These are phyloP conservation scores for Eleusine coracana DNA, from an alignment of 176 grass and related monocot genomes.

Conservation along the genomic window DNA sequence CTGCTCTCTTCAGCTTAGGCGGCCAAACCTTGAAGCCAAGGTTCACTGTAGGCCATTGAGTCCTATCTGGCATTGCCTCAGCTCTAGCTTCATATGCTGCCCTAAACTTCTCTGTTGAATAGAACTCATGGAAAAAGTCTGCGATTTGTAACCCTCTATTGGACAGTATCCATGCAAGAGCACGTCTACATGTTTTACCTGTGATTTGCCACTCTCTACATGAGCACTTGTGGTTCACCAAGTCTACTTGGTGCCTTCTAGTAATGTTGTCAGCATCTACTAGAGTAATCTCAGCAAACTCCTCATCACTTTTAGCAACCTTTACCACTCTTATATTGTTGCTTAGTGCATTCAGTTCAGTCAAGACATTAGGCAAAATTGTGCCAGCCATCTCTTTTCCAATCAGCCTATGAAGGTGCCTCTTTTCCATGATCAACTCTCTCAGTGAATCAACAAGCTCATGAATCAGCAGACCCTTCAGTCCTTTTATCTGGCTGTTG, in stretches of 20 bases:
- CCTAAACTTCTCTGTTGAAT: neutral
- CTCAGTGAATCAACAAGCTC: neutral
- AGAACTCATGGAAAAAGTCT: neutral
- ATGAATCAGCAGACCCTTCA: neutral
- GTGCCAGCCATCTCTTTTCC: neutral
- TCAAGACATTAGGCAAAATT: neutral
- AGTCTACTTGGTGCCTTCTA: neutral
- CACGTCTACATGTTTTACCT: neutral
- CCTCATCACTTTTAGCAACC: neutral
- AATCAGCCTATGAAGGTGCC: neutral
- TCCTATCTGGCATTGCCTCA: neutral
- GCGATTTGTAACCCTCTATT: neutral
- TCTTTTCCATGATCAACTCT: neutral
- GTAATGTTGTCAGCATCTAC: neutral
- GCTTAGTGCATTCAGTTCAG: neutral
- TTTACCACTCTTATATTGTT: neutral
- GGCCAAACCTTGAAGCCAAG: too few species aligned
- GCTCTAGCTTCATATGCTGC: neutral
- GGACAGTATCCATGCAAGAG: neutral
- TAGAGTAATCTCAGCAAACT: neutral
- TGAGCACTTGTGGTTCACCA: neutral
- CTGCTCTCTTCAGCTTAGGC: too few species aligned
- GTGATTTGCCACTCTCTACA: neutral
- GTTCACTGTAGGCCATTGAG: neutral
- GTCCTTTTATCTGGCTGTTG: too few species aligned